A percentile compares a stretch with the other conserved stretches of the same genome.
Evolutionary conservation across 2,329 filamentous ascomycete genomes (phyloP).

Genomic region (Microascus cirrosus): DNA sequence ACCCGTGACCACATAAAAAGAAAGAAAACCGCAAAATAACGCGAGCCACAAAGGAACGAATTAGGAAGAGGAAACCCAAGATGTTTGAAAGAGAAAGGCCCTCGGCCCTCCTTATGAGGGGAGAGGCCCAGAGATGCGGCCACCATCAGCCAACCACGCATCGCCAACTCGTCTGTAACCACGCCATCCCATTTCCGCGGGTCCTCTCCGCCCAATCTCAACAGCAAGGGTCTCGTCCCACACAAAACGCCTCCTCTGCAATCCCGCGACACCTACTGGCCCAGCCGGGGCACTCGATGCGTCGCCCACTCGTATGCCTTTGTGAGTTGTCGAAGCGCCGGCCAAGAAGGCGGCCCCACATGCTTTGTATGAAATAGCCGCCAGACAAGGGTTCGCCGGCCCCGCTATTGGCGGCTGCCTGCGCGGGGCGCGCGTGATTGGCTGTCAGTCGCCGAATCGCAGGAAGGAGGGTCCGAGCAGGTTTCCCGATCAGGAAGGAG

Average conservation of each 20-base stretch:
- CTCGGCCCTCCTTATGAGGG: not conserved
- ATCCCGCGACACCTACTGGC: not conserved
- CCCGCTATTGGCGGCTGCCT: not conserved
- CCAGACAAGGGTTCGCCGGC: constrained; percentile 13
- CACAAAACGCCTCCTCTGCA: not conserved
- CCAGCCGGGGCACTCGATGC: not conserved
- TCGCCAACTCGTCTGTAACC: not conserved
- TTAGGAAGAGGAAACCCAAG: constrained; percentile 4
- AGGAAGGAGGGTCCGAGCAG: not conserved
- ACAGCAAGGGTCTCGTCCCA: not conserved
- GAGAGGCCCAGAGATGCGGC: not conserved
- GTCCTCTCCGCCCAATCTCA: not conserved
- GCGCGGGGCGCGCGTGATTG: constrained; percentile 13
- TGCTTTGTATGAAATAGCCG: constrained; percentile 26
- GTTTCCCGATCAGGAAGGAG: not conserved
- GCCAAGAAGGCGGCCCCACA: constrained; percentile 2
- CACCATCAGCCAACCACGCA: not conserved
- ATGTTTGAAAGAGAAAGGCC: not conserved
- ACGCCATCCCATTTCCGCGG: not conserved
- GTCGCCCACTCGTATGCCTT: not conserved
- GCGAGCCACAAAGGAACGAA: not conserved
- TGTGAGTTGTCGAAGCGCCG: not conserved
- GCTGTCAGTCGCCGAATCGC: constrained; percentile 11
- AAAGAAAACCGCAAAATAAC: not conserved
- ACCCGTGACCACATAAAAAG: not conserved